Evolutionary conservation across 2,329 filamentous ascomycete species (phyloP).

Genomic region (Penicillium sp.): DNA sequence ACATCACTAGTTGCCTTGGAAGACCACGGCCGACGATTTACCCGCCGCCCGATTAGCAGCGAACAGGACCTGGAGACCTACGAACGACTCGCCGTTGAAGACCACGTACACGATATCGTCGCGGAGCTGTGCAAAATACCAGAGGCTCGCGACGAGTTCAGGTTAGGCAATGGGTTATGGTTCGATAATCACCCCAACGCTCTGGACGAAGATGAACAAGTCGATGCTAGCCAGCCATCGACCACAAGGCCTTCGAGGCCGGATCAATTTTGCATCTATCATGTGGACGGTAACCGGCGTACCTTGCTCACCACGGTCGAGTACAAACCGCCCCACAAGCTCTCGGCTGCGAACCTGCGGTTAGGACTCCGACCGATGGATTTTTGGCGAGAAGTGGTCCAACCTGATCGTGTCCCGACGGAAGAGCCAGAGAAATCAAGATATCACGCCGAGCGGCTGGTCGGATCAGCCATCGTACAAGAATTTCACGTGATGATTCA

Average conservation of each 20-base stretch:
- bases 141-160: conserved; percentile 16
- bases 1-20: conserved; percentile 14
- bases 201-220: conserved; percentile 3
- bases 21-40: conserved; percentile 10
- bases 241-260: conserved; percentile 4
- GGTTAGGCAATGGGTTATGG: conserved; percentile 15
- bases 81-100: conserved; percentile 20
- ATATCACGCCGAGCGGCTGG: conserved; percentile 21
- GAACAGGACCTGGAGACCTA: conserved; percentile 19
- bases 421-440: conserved; percentile 15
- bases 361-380: conserved; percentile 16
- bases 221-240: conserved; percentile 3
- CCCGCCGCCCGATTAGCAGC: conserved; percentile 14
- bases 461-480: conserved; percentile 20
- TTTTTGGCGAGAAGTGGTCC: conserved; percentile 18
- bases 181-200: conserved; percentile 20
- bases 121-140: conserved; percentile 20
- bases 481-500: conserved; percentile 30
- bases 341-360: conserved; percentile 12
- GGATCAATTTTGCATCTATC: conserved; percentile 20
- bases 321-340: conserved; percentile 21
- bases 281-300: conserved; percentile 8
- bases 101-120: conserved; percentile 21
- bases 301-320: conserved; percentile 14
- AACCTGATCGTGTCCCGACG: conserved; percentile 9